Evolutionary conservation across 2,329 filamentous ascomycete species (phyloP).

Genomic region (Verticillium albo-atrum): DNA sequence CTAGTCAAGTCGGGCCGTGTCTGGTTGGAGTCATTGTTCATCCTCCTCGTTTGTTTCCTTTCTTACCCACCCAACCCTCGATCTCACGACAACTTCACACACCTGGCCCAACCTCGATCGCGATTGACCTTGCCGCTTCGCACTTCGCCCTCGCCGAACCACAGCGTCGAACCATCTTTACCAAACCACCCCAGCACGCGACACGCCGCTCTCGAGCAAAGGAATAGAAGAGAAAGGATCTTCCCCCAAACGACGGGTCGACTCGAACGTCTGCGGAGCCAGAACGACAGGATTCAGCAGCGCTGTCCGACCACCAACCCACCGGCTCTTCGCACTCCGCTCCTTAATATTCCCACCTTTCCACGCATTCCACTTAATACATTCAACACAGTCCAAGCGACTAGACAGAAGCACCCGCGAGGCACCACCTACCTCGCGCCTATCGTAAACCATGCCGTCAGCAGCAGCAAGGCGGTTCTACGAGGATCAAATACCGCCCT

Average conservation of each 20-base stretch:
- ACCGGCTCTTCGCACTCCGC: slow-evolving; percentile 17
- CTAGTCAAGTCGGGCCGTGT: background rate
- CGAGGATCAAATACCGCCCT: slow-evolving; percentile 69
- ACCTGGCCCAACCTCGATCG: background rate
- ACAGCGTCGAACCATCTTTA: background rate
- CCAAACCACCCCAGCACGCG: background rate
- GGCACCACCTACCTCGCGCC: background rate
- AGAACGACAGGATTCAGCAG: slow-evolving; percentile 43
- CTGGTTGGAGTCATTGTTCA: background rate
- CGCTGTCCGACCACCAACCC: slow-evolving; percentile 35
- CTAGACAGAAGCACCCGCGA: background rate
- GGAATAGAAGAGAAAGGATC: background rate
- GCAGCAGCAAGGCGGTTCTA: slow-evolving; percentile 57
- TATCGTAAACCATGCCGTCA: slow-evolving; percentile 46
- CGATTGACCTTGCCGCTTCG: background rate
- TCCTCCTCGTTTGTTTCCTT: slow-evolving; percentile 1
- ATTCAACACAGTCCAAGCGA: background rate
- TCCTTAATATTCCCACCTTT: slow-evolving; percentile 7
- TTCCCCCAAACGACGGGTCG: background rate
- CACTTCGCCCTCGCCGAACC: background rate
- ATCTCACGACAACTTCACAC: slow-evolving; percentile 1
- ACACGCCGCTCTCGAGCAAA: background rate
- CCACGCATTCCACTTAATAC: slow-evolving; percentile 5
- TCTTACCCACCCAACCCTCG: background rate
- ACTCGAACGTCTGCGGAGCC: slow-evolving; percentile 3